phyloP scores from a whole-genome alignment of 2,329 filamentous ascomycete species.

The Monosporascus sp. region DNA sequence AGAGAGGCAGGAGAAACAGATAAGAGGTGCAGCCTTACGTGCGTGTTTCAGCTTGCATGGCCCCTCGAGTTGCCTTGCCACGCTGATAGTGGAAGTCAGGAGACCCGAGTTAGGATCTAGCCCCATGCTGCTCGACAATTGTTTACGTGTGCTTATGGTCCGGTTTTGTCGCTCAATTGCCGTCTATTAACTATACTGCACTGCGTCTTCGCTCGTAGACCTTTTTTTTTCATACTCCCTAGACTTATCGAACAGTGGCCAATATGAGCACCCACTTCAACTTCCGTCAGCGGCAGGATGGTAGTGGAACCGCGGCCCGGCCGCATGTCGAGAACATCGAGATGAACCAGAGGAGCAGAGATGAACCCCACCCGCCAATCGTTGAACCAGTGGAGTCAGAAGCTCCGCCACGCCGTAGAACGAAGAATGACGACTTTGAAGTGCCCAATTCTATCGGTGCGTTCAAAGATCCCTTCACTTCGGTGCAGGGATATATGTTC shows the following conservation, averaged over 20 bases:
- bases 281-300: background rate
- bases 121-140: too few relatives aligned
- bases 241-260: background rate
- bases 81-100: background rate
- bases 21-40: background rate
- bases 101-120: background rate
- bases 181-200: background rate
- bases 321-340: background rate
- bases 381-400: background rate
- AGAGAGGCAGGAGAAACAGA: background rate
- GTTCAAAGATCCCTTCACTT: background rate
- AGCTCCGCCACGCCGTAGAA: background rate
- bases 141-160: too few relatives aligned
- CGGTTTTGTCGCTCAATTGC: too few relatives aligned
- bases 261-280: background rate
- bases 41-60: background rate
- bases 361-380: background rate
- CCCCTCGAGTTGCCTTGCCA: background rate
- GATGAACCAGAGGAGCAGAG: background rate
- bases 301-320: background rate
- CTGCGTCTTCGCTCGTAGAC: background rate
- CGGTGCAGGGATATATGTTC: background rate
- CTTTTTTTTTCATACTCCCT: background rate
- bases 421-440: background rate
- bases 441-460: background rate